Conservation (phyloP, 306 rosid genomes). For the Vigna hirtella region DNA sequence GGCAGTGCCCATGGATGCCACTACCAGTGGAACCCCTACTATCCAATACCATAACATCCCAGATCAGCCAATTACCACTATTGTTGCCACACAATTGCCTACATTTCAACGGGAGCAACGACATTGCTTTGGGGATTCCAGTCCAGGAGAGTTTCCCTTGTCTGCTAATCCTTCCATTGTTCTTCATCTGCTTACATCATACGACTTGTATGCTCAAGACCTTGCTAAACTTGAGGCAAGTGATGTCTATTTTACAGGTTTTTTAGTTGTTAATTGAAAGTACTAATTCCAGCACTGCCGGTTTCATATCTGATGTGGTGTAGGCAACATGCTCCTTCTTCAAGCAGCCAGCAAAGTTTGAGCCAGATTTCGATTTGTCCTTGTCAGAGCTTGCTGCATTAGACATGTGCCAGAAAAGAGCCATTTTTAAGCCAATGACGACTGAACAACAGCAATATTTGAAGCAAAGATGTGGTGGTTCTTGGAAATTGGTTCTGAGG, state of each 20-base stretch:
- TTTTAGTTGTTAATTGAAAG: slow-evolving; percentile 12
- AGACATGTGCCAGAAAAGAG: slow-evolving; percentile 83
- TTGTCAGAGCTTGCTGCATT: slow-evolving; percentile 85
- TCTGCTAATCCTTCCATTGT: slow-evolving; percentile 84
- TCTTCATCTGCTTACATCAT: slow-evolving; percentile 80
- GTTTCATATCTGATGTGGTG: slow-evolving; percentile 49
- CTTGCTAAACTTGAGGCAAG: slow-evolving; percentile 90
- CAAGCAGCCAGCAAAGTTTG: slow-evolving; percentile 77
- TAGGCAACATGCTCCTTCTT: slow-evolving; percentile 93
- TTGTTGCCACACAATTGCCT: slow-evolving; percentile 58
- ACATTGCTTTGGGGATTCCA: slow-evolving; percentile 71
- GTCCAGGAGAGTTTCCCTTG: slow-evolving; percentile 85
- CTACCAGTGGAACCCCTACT: slow-evolving; percentile 75
- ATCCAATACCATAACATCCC: slow-evolving; percentile 75
- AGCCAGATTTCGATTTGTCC: slow-evolving; percentile 68
- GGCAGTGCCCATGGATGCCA: slow-evolving; percentile 94
- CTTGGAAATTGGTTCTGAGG: slow-evolving; percentile 88
- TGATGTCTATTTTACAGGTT: slow-evolving; percentile 19
- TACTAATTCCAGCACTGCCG: slow-evolving; percentile 39
- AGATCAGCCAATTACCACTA: slow-evolving; percentile 71
- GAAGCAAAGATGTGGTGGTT: slow-evolving; percentile 84
- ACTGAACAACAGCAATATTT: slow-evolving; percentile 58
- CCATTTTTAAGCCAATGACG: slow-evolving; percentile 77
- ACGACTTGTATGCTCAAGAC: slow-evolving; percentile 79
- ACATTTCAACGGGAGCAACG: slow-evolving; percentile 68